Evolutionary conservation across 805 yeast species (phyloP).

Genomic region (Suhomyces prunicola): DNA sequence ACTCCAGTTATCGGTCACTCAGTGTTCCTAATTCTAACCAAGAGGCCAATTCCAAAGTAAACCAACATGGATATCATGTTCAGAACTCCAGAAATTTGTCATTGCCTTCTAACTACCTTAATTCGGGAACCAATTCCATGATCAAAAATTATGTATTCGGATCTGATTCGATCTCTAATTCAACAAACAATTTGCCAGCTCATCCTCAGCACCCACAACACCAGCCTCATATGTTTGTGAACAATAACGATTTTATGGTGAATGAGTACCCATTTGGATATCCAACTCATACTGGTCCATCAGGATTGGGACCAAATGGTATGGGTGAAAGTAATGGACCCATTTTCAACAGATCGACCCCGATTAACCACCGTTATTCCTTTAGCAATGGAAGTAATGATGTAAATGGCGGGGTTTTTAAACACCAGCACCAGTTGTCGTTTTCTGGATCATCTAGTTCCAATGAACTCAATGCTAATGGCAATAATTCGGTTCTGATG

Average conservation of each 20-base stretch:
- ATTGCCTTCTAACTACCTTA: slow-evolving; percentile 13
- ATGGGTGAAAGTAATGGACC: not conserved
- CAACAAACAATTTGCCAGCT: not conserved
- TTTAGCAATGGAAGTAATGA: slow-evolving; percentile 2
- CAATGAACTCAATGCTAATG: not conserved
- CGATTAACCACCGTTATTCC: not conserved
- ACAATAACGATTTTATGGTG: slow-evolving; percentile 12
- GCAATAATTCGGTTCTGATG: not conserved
- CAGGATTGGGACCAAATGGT: not conserved
- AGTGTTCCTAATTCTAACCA: slow-evolving; percentile 7
- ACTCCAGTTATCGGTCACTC: slow-evolving; percentile 6
- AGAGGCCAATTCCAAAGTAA: not conserved
- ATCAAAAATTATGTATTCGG: not conserved
- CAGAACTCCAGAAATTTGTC: slow-evolving; percentile 9
- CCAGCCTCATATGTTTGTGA: not conserved
- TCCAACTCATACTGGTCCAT: not conserved
- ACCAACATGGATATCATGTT: not conserved
- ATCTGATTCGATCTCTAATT: not conserved
- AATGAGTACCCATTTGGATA: slow-evolving; percentile 13
- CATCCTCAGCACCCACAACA: not conserved
- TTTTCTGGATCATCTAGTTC: not conserved
- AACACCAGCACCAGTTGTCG: slow-evolving; percentile 3
- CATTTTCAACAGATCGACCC: not conserved
- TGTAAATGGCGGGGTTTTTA: not conserved
- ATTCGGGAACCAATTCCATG: not conserved